Base-by-base conservation (phyloP, 1,139 yeast species). In the Taphrina pruni region DNA sequence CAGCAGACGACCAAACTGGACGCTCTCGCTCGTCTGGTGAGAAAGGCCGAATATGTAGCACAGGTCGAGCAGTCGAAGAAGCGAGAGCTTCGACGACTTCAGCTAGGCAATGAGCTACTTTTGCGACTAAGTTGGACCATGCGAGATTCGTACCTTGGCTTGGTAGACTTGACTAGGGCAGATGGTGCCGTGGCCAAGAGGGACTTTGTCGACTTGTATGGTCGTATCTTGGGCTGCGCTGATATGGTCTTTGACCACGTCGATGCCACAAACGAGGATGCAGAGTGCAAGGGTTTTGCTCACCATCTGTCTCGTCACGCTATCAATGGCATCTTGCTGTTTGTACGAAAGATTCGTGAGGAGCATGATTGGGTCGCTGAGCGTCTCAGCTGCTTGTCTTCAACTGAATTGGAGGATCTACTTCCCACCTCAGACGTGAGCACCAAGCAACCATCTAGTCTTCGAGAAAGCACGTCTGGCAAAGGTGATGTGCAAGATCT, bases 301-400 rank as follows among this genome's bases (percentile, higher is more conserved):
- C 38, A n/a, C 7, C 38, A 45, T 14, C 43, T 58, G 14, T 26
- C 51, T 1, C 41, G 17, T 1, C 1, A 46, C 7, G 20, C 62
- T 26, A 12, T 17, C 12, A 26, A 12, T 32, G 38, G 20, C 35
- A 43, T 58, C 14, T 14, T 58, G 43, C 43, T 7, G 9, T 45
- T 58, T 26, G 9, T 58, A 9, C 51, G 46, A 4, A 39, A 14
- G 14, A 5, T 58, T 32, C 43, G 62, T 6, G 45, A 20, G 14
- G 62, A 58, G 9, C 62, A 58, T 58, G 62, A 21, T 26, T 58
- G 62, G 62, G 54, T 58, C 1, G 51, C 54, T 8, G 39, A 26
- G 17, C 62, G 62, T 21, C 62, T 58, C 14, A 58, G 62, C 32
- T 26, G 39, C 1, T 32, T 58, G 43, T 36, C 43, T 5, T 20